Conservation (phyloP, 352 stramenopile species). For the Globisporangium yorkense region DNA sequence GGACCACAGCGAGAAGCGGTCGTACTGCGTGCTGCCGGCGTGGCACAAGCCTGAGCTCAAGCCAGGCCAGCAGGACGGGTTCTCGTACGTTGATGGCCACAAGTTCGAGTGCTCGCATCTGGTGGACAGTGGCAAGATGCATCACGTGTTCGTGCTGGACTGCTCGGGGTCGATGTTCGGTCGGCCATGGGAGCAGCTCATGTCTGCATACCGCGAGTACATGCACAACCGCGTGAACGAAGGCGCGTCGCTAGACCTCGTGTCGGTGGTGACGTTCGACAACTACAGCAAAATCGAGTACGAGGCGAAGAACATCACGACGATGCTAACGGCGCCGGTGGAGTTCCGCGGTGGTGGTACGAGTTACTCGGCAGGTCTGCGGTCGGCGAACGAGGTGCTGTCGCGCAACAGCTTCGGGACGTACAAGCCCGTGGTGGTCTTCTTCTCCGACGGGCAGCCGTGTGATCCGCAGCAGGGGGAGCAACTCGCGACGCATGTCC, state of each 20-base stretch:
- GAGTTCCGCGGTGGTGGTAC: slow-evolving; percentile 43
- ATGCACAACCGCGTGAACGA: slow-evolving; percentile 58
- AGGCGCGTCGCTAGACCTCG: slow-evolving; percentile 47
- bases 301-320: slow-evolving; percentile 47
- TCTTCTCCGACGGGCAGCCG: slow-evolving; percentile 76
- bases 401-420: slow-evolving; percentile 51
- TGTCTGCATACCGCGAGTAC: slow-evolving; percentile 54
- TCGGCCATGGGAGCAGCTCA: slow-evolving; percentile 47
- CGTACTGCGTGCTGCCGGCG: slow-evolving; percentile 44
- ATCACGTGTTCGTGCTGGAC: slow-evolving; percentile 83
- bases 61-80: slow-evolving; percentile 28
- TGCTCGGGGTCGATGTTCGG: slow-evolving; percentile 71
- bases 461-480: slow-evolving; percentile 36
- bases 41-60: slow-evolving; percentile 45
- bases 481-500: slow-evolving; percentile 47
- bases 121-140: slow-evolving; percentile 38
- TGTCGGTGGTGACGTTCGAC: slow-evolving; percentile 74
- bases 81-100: slow-evolving; percentile 57
- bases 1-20: too few species aligned
- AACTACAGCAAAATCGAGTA: slow-evolving; percentile 32
- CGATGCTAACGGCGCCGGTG: slow-evolving; percentile 22
- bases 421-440: slow-evolving; percentile 67
- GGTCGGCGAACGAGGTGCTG: slow-evolving; percentile 54
- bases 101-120: slow-evolving; percentile 73
- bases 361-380: slow-evolving; percentile 43